Percentiles rank a stretch among this genome's conserved stretches.
Evolutionary conservation across 129 eudicot genomes (phyloP).

Genomic region (Tanacetum coccineum): DNA sequence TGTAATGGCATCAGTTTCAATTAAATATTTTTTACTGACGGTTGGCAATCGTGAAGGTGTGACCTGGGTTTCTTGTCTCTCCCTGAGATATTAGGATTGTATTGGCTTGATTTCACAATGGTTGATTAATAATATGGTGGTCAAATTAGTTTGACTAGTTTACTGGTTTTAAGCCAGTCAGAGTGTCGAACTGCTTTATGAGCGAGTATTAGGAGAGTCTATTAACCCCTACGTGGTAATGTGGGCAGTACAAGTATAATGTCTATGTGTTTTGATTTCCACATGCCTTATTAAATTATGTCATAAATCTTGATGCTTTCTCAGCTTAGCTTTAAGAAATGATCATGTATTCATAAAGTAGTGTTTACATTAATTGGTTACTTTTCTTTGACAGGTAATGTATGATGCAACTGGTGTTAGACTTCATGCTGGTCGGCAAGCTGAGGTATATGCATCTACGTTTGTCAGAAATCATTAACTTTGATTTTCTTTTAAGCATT

Average conservation of each 20-base stretch:
- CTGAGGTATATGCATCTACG: too few species aligned
- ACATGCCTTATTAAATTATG: neutral
- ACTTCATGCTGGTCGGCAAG: too few species aligned
- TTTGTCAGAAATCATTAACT: too few species aligned
- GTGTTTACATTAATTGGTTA: conserved; percentile 12
- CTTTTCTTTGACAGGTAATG: too few species aligned
- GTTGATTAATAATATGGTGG: neutral
- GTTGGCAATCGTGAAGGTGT: neutral
- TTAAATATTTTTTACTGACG: neutral
- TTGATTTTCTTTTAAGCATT: too few species aligned
- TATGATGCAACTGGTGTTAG: too few species aligned
- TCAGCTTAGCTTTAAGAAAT: neutral
- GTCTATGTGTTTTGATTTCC: neutral
- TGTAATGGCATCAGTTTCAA: neutral
- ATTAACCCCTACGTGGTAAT: conserved; percentile 5
- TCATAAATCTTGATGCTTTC: neutral
- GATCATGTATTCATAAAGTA: neutral
- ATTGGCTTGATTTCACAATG: neutral
- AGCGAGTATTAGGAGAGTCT: neutral
- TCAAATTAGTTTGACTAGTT: neutral
- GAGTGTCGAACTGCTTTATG: neutral
- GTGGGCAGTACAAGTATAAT: neutral
- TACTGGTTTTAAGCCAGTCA: neutral
- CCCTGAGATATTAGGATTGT: neutral
- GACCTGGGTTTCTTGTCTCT: neutral